Percentiles rank a stretch among this genome's conserved stretches.
Evolutionary conservation across 257 asterid genomes (phyloP).

Genomic region (Nicotiana undulata): DNA sequence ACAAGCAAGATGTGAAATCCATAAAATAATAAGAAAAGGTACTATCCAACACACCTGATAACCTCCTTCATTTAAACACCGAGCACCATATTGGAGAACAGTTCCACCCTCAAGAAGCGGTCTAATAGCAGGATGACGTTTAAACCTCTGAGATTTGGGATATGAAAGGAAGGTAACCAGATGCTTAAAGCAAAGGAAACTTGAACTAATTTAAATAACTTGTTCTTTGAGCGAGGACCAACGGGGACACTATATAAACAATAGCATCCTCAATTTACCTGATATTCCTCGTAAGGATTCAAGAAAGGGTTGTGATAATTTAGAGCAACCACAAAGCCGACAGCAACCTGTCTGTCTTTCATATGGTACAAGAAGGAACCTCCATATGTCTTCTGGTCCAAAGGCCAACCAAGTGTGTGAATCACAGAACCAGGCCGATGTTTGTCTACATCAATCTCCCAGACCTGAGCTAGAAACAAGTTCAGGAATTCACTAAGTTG

Average conservation of each 20-base stretch:
- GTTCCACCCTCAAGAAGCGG: constrained; percentile 84
- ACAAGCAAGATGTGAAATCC: neutral
- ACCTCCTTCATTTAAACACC: constrained; percentile 93
- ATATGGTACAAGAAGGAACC: constrained; percentile 95
- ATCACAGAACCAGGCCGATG: constrained; percentile 78
- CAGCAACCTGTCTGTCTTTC: constrained; percentile 86
- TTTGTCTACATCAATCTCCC: constrained; percentile 77
- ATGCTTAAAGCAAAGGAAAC: constrained; percentile 1
- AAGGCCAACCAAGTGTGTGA: constrained; percentile 97
- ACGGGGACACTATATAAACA: neutral
- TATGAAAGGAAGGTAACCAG: neutral
- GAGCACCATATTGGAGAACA: constrained; percentile 91
- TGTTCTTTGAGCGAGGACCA: neutral
- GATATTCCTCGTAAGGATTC: constrained; percentile 94
- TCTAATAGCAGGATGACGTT: constrained; percentile 79
- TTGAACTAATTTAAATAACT: neutral
- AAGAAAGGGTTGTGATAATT: constrained; percentile 81
- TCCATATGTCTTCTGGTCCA: constrained; percentile 81
- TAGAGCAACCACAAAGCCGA: constrained; percentile 84
- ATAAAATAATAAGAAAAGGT: neutral
- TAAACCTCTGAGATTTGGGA: constrained; percentile 54
- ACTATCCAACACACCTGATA: constrained; percentile 52
- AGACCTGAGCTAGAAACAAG: constrained; percentile 51
- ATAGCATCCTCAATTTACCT: constrained; percentile 37
- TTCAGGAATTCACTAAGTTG: constrained; percentile 9